These are phyloP conservation scores for Candida tallmaniae DNA, from an alignment of 805 yeast species.

Conservation along the genomic window DNA sequence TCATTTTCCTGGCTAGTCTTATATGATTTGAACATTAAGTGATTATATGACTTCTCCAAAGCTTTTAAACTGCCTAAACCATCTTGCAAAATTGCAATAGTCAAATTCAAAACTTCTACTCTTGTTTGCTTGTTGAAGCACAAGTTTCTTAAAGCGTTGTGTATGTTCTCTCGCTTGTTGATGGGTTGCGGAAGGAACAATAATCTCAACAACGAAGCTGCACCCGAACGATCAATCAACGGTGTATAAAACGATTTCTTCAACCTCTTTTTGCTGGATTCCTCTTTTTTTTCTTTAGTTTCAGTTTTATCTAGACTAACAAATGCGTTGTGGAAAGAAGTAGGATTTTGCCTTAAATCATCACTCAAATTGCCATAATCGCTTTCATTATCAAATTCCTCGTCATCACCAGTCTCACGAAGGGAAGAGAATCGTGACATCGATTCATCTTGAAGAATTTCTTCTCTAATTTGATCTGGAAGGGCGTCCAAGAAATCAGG, in stretches of 20 bases:
- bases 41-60: slow-evolving; percentile 57
- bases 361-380: slow-evolving; percentile 11
- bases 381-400: slow-evolving; percentile 16
- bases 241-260: slow-evolving; percentile 45
- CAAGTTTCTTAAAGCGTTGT: slow-evolving; percentile 59
- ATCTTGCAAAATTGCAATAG: slow-evolving; percentile 69
- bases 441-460: slow-evolving; percentile 55
- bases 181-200: slow-evolving; percentile 70
- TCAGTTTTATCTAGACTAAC: slow-evolving; percentile 1
- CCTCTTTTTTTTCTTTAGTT: slow-evolving; percentile 10
- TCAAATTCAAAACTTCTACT: slow-evolving; percentile 62
- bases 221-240: slow-evolving; percentile 69
- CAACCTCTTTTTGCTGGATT: slow-evolving; percentile 10
- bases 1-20: slow-evolving; percentile 12
- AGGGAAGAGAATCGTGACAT: slow-evolving; percentile 33
- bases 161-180: slow-evolving; percentile 56
- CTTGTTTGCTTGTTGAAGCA: slow-evolving; percentile 78
- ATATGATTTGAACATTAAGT: slow-evolving; percentile 44
- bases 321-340: slow-evolving; percentile 7
- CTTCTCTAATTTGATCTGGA: slow-evolving; percentile 64
- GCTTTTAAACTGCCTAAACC: slow-evolving; percentile 61
- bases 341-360: background rate
- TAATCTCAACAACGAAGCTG: slow-evolving; percentile 65
- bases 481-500: slow-evolving; percentile 77
- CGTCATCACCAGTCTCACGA: slow-evolving; percentile 17